A percentile compares a stretch with the other conserved stretches of the same genome.
Conservation (phyloP, 2,329 filamentous ascomycete genomes). For the Fusarium sp. region DNA sequence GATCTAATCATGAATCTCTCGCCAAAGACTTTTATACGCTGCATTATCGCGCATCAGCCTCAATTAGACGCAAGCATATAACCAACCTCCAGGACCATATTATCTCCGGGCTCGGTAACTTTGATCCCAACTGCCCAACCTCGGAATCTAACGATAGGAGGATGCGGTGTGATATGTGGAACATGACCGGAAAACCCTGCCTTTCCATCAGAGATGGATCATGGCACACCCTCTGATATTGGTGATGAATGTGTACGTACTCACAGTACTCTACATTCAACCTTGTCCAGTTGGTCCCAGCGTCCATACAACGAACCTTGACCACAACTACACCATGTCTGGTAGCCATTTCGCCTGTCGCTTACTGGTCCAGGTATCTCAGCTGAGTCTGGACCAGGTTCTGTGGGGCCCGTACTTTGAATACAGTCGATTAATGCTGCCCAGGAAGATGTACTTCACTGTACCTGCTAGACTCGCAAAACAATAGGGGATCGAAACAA, state of each 20-base stretch:
- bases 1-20: background rate
- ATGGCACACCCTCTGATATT: slow-evolving; percentile 30
- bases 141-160: slow-evolving; percentile 19
- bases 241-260: slow-evolving; percentile 6
- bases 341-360: no score
- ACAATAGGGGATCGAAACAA: no score
- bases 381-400: slow-evolving; percentile 47
- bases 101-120: background rate
- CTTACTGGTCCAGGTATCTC: slow-evolving; percentile 32
- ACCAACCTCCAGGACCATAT: background rate
- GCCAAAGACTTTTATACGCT: no score
- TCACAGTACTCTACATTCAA: background rate
- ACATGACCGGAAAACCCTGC: slow-evolving; percentile 21
- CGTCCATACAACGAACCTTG: no score
- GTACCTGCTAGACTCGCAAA: no score
- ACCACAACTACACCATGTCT: no score
- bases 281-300: no score
- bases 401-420: slow-evolving; percentile 1
- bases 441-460: no score
- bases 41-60: no score
- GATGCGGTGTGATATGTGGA: slow-evolving; percentile 36
- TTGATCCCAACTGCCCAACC: background rate
- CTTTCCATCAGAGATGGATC: background rate
- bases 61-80: background rate
- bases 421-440: no score